These are phyloP conservation scores for Candida taoyuanica DNA, from an alignment of 805 yeast genomes.

Conservation along the genomic window DNA sequence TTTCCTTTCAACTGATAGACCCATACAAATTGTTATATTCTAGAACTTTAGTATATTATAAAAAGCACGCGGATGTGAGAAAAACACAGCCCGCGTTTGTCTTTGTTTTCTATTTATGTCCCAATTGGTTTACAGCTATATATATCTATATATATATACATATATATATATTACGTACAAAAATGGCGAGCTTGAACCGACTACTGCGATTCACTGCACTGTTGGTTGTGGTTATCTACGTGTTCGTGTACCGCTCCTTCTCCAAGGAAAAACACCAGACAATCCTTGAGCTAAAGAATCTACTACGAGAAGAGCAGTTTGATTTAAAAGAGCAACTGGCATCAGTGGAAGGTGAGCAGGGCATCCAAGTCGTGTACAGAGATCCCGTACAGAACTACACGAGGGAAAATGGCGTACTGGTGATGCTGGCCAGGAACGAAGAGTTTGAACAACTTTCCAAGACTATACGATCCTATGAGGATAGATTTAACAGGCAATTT, in stretches of 20 bases:
- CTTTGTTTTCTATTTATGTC: too few species aligned
- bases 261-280: conserved; percentile 18
- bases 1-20: too few species aligned
- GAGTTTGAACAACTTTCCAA: conserved; percentile 38
- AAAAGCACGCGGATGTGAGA: not conserved
- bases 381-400: conserved; percentile 43
- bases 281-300: conserved; percentile 18
- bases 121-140: too few species aligned
- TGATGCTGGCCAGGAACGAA: conserved; percentile 32
- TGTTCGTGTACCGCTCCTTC: conserved; percentile 17
- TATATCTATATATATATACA: too few species aligned
- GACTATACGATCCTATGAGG: conserved; percentile 67
- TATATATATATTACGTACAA: not conserved
- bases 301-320: conserved; percentile 16
- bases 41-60: not conserved
- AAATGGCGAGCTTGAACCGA: conserved; percentile 15
- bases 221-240: conserved; percentile 14
- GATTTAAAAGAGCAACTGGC: conserved; percentile 16
- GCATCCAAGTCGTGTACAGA: conserved; percentile 24
- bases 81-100: not conserved
- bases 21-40: not conserved
- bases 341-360: not conserved
- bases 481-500: conserved; percentile 66
- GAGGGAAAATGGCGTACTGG: conserved; percentile 59
- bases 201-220: conserved; percentile 19